phyloP scores from a whole-genome alignment of 2,329 filamentous ascomycete species.

The Ascochyta clinopodiicola region DNA sequence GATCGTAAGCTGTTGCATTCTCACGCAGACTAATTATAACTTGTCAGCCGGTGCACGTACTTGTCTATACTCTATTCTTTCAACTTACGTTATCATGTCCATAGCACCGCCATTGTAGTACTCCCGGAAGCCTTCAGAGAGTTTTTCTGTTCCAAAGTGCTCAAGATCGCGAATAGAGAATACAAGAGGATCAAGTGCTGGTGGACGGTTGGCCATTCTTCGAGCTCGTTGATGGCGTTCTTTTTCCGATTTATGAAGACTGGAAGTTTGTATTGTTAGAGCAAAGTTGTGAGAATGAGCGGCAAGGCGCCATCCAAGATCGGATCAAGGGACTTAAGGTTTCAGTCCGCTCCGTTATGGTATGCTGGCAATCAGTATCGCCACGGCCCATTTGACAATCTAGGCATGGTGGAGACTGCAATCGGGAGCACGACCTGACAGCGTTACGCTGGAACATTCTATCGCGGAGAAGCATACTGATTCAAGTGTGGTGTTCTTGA shows the following conservation, averaged over 20 bases:
- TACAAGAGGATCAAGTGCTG: conserved; percentile 25
- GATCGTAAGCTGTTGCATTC: conserved; percentile 43
- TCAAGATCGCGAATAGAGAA: conserved; percentile 38
- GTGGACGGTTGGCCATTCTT: conserved; percentile 27
- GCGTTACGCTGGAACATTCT: neutral
- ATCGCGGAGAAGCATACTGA: conserved; percentile 11
- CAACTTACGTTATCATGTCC: conserved; percentile 21
- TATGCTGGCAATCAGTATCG: neutral
- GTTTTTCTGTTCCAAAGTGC: conserved; percentile 46
- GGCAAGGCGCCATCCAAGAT: too few species aligned
- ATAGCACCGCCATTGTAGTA: conserved; percentile 46
- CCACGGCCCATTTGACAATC: neutral
- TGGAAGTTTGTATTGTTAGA: neutral
- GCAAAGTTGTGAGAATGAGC: neutral
- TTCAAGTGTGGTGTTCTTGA: conserved; percentile 4
- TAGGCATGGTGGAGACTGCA: neutral
- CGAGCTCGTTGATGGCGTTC: neutral
- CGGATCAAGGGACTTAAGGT: neutral
- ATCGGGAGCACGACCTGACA: neutral
- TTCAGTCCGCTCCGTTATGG: neutral
- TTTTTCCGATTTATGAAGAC: neutral
- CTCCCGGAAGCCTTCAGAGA: conserved; percentile 54
- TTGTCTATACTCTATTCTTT: too few species aligned
- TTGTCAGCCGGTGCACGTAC: neutral
- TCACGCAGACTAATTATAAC: conserved; percentile 48